Conservation (phyloP, 2,329 filamentous ascomycete species). For the Paecilomyces niveus region DNA sequence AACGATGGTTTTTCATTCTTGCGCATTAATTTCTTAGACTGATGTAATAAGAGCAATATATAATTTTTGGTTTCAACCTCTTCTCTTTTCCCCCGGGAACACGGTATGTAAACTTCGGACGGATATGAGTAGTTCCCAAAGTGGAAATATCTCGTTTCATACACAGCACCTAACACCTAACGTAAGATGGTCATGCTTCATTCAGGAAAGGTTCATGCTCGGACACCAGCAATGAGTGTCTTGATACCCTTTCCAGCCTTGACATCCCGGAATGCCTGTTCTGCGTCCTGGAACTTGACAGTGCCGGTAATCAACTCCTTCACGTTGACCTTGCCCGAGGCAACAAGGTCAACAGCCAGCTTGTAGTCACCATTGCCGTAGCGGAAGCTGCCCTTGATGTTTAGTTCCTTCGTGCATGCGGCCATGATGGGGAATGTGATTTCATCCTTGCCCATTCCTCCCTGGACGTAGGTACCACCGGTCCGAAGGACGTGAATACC, state of each 20-base stretch:
- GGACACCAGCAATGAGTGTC: constrained; percentile 37
- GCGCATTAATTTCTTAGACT: neutral
- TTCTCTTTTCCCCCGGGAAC: neutral
- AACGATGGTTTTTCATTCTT: neutral
- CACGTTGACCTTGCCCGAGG: constrained; percentile 60
- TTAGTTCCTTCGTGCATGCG: constrained; percentile 83
- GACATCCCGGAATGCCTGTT: constrained; percentile 79
- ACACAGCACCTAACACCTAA: neutral
- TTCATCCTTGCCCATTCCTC: constrained; percentile 81
- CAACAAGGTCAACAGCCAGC: constrained; percentile 71
- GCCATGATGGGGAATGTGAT: constrained; percentile 90
- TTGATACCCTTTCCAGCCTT: constrained; percentile 64
- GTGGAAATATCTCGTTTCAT: neutral
- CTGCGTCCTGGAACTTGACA: constrained; percentile 74
- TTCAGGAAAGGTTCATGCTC: constrained; percentile 9
- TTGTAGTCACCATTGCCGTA: constrained; percentile 85
- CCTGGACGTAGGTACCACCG: constrained; percentile 75
- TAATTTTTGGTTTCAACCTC: neutral
- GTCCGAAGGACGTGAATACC: constrained; percentile 62
- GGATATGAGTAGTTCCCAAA: neutral
- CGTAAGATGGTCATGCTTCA: neutral
- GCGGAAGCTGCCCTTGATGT: constrained; percentile 77
- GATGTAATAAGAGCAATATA: neutral
- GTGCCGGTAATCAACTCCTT: constrained; percentile 74
- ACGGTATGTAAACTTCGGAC: neutral